phyloP scores from a whole-genome alignment of 2,329 filamentous ascomycete genomes.

The Hymenoscyphus occultus region DNA sequence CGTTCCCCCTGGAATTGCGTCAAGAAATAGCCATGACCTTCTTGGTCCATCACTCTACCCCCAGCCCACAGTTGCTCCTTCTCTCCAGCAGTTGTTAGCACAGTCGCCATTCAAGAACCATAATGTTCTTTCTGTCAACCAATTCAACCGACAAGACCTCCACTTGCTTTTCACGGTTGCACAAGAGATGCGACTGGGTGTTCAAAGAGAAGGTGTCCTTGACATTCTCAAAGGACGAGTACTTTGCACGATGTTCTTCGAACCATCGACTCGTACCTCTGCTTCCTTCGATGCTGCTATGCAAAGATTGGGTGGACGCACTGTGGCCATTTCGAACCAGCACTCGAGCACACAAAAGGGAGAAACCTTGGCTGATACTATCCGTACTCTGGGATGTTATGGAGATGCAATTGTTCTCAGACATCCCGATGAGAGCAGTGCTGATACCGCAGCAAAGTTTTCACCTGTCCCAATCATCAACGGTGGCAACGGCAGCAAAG shows the following conservation, averaged over 20 bases:
- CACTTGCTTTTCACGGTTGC: conserved; percentile 95
- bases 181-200: conserved; percentile 94
- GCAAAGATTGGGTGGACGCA: conserved; percentile 92
- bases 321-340: conserved; percentile 75
- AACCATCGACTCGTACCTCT: conserved; percentile 93
- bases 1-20: conserved; percentile 67
- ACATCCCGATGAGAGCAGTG: conserved; percentile 79
- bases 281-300: conserved; percentile 96
- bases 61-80: conserved; percentile 53
- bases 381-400: conserved; percentile 92
- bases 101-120: conserved; percentile 84
- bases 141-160: conserved; percentile 83
- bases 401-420: conserved; percentile 94
- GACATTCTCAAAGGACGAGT: conserved; percentile 83
- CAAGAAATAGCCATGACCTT: conserved; percentile 63
- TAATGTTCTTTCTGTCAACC: conserved; percentile 87
- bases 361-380: conserved; percentile 87
- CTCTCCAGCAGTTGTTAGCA: conserved; percentile 69
- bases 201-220: conserved; percentile 86
- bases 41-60: conserved; percentile 46
- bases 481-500: conserved; percentile 90
- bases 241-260: conserved; percentile 92
- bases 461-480: conserved; percentile 93
- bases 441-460: conserved; percentile 80
- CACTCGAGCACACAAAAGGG: conserved; percentile 92